Conservation (phyloP, 2,329 filamentous ascomycete species). For the Fusarium nodosum region DNA sequence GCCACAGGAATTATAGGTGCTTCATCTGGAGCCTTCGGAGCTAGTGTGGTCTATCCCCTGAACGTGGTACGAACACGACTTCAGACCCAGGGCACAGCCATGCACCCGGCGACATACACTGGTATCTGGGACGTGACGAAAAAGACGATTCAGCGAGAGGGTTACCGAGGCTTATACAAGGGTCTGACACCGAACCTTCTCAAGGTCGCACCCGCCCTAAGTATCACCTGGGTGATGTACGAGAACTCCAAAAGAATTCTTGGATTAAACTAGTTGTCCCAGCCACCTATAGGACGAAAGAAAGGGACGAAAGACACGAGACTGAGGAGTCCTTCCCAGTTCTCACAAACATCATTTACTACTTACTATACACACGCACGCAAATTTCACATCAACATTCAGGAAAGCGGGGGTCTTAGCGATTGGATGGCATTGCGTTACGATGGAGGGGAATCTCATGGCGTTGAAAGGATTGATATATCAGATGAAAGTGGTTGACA, state of each 20-base stretch:
- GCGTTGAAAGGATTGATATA: conserved; percentile 48
- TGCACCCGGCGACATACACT: conserved; percentile 90
- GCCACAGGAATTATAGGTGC: conserved; percentile 90
- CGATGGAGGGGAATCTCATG: conserved; percentile 36
- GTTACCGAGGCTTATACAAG: conserved; percentile 89
- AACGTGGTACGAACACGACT: conserved; percentile 93
- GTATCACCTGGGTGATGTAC: conserved; percentile 94
- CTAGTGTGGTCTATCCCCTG: conserved; percentile 93
- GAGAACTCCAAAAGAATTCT: conserved; percentile 87
- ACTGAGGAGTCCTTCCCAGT: conserved; percentile 1
- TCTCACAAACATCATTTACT: conserved; percentile 33
- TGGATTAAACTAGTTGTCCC: conserved; percentile 57
- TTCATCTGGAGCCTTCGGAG: conserved; percentile 90
- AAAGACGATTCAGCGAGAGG: conserved; percentile 87
- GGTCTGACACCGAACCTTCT: conserved; percentile 94
- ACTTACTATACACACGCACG: conserved; percentile 35
- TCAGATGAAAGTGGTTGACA: conserved; percentile 30
- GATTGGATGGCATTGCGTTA: conserved; percentile 49
- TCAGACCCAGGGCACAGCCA: conserved; percentile 93
- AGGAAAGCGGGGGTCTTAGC: conserved; percentile 48
- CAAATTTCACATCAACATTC: conserved; percentile 43
- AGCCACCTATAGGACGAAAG: conserved; percentile 1
- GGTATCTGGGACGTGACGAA: conserved; percentile 90
- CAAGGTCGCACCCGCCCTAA: conserved; percentile 95
- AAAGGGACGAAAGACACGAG: conserved; percentile 18